Base-by-base conservation (phyloP, 1,284 basidiomycete genomes). In the Mycena citricolor region DNA sequence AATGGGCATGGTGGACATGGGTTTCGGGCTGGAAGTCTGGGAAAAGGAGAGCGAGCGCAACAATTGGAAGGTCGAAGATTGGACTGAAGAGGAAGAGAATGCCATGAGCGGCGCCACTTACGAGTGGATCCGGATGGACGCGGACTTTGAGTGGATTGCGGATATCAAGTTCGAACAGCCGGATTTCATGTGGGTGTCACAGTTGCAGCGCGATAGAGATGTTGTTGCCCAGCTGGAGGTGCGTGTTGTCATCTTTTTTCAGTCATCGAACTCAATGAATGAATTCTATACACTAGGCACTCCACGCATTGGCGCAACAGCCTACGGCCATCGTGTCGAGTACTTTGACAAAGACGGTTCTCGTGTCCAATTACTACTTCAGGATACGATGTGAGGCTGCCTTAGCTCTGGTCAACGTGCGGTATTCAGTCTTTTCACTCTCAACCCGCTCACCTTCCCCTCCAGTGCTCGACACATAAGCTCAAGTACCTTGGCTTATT, bases 51-150 rank as follows among this genome's bases (percentile, higher is more conserved):
- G 83, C 55, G 90, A 97, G 61, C 83, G 94, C 40, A 86, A 91
- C 60, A 85, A 87, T 50, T 99, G 97, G 94, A 89, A 87, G 59
- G 94, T 99, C 2, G 89, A 89, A 10, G 97, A 98, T 63, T 99
- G 94, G 97, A 94, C 89, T 4, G 95, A 97, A 61, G 93, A 97
- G 57, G 94, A 98, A 53, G 95, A 97, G 61, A 82, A 85, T 49
- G 76, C 79, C 34, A 97, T 98, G 91, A 84, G 84, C 49, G 91
- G 88, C 31, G 94, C 94, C 51, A 94, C 90, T 1, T 99, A 98
- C 68, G 97, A 99, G 67, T 99, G 97, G 97, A 99, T 99, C 54
- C 78, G 97, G 48, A 91, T 99, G 73, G 97, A 99, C 62, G 93
- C 97, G 14, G 97, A 99, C 62, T 95, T 97, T 66, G 95, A 99